Conservation (phyloP, 2,329 filamentous ascomycete species). For the Phaeosphaeriaceae sp. region DNA sequence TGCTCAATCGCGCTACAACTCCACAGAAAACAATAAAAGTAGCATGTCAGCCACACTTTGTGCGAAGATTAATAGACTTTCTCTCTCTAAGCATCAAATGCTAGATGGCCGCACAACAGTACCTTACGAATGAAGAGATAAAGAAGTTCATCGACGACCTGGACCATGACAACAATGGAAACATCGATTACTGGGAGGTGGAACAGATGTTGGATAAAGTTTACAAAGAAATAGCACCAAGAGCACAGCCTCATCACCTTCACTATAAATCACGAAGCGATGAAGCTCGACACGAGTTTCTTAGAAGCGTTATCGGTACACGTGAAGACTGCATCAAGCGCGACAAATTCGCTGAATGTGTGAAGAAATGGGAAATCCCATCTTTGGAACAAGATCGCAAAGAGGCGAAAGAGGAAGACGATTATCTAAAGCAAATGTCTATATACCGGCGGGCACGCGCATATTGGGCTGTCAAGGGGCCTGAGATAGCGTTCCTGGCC, state of each 20-base stretch:
- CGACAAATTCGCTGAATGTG: slow-evolving; percentile 54
- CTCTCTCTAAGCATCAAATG: background rate
- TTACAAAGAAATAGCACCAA: slow-evolving; percentile 58
- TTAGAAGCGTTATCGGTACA: slow-evolving; percentile 58
- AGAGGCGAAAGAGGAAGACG: slow-evolving; percentile 55
- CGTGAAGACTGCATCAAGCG: slow-evolving; percentile 53
- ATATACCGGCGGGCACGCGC: slow-evolving; percentile 56
- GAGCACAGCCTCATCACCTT: slow-evolving; percentile 55
- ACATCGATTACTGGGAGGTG: slow-evolving; percentile 60
- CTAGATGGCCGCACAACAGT: slow-evolving; percentile 33
- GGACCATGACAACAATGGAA: slow-evolving; percentile 59
- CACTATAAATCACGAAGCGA: slow-evolving; percentile 47
- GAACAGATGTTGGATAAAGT: slow-evolving; percentile 61
- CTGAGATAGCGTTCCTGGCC: slow-evolving; percentile 57
- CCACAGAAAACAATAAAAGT: slow-evolving; percentile 10
- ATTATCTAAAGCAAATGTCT: slow-evolving; percentile 55
- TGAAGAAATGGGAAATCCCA: slow-evolving; percentile 57
- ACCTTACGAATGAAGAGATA: slow-evolving; percentile 57
- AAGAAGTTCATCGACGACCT: slow-evolving; percentile 60
- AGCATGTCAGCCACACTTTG: slow-evolving; percentile 19
- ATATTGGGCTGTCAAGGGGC: slow-evolving; percentile 63
- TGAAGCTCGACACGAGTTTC: slow-evolving; percentile 58
- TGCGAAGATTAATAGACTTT: background rate
- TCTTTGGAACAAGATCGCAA: slow-evolving; percentile 57
- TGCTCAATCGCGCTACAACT: slow-evolving; percentile 10